A percentile compares a stretch with the other conserved stretches of the same genome.
phyloP scores from a whole-genome alignment of 768 basidiomycete species.

The Lactifluus volemus region DNA sequence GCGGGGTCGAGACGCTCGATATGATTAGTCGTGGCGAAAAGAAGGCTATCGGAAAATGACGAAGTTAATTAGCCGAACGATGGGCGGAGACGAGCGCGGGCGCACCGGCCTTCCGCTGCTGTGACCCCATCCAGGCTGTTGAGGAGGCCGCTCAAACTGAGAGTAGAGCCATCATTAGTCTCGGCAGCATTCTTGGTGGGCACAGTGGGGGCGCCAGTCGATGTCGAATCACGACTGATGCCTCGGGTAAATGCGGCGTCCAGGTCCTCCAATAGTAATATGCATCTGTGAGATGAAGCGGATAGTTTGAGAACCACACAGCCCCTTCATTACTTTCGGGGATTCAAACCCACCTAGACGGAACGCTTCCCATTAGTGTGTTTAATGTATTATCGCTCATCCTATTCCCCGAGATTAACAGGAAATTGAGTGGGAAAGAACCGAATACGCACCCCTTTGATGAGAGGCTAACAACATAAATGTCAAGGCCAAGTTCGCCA shows the following conservation, averaged over 20 bases:
- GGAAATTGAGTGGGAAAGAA: neutral
- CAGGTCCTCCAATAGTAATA: conserved; percentile 89
- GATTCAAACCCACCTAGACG: conserved; percentile 48
- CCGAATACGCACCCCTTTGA: conserved; percentile 59
- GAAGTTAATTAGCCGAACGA: neutral
- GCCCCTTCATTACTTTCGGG: neutral
- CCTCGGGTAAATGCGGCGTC: conserved; percentile 87
- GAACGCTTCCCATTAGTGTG: conserved; percentile 81
- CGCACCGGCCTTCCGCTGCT: conserved; percentile 77
- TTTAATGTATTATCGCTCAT: conserved; percentile 88
- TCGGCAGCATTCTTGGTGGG: conserved; percentile 28
- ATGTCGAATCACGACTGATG: conserved; percentile 70
- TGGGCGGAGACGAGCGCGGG: conserved; percentile 16
- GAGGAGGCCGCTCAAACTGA: conserved; percentile 75
- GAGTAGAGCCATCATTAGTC: conserved; percentile 65
- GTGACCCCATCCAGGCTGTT: conserved; percentile 83
- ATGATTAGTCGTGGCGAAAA: conserved; percentile 91
- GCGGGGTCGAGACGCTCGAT: conserved; percentile 89
- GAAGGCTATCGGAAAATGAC: conserved; percentile 38
- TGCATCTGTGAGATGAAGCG: conserved; percentile 47
- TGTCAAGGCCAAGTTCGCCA: conserved; percentile 80
- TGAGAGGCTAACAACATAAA: conserved; percentile 84
- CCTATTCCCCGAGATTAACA: conserved; percentile 31
- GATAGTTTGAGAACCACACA: conserved; percentile 18
- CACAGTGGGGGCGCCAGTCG: conserved; percentile 62